These are phyloP conservation scores for Trebouxia gelatinosa DNA, from an alignment of 163 green algal species.

Conservation along the genomic window DNA sequence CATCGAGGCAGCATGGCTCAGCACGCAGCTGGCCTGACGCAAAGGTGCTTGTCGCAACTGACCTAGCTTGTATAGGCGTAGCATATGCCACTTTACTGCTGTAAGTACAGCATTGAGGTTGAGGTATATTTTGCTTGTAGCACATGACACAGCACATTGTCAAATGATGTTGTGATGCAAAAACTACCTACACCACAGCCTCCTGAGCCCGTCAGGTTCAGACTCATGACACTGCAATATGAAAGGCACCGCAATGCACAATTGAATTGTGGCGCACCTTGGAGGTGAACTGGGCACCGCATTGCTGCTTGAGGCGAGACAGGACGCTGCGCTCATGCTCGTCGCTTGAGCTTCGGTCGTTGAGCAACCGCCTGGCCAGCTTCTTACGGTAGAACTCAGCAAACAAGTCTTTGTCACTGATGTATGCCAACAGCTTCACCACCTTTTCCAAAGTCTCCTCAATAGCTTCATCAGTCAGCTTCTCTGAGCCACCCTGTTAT, in stretches of 20 bases:
- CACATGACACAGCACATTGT: too few relatives aligned
- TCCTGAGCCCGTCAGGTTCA: background rate
- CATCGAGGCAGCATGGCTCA: too few relatives aligned
- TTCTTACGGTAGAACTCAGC: conserved; percentile 95
- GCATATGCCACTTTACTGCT: too few relatives aligned
- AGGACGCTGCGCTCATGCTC: conserved; percentile 95
- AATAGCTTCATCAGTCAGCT: conserved; percentile 91
- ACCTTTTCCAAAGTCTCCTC: conserved; percentile 96
- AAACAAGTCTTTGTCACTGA: conserved; percentile 96
- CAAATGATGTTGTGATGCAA: too few relatives aligned
- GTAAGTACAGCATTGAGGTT: too few relatives aligned
- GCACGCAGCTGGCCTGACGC: too few relatives aligned
- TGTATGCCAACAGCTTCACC: conserved; percentile 96
- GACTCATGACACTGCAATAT: background rate
- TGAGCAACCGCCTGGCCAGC: conserved; percentile 78
- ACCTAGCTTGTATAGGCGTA: too few relatives aligned
- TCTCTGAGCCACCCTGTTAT: conserved; percentile 84
- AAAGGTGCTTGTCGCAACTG: too few relatives aligned
- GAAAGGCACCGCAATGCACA: too few relatives aligned
- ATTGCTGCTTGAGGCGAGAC: conserved; percentile 97
- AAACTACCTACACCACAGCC: background rate
- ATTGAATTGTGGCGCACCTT: conserved; percentile 72
- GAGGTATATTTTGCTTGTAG: too few relatives aligned
- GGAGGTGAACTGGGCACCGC: conserved; percentile 95
- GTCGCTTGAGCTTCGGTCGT: conserved; percentile 66